phyloP scores from a whole-genome alignment of 306 rosid genomes.

The Rosa chinensis region DNA sequence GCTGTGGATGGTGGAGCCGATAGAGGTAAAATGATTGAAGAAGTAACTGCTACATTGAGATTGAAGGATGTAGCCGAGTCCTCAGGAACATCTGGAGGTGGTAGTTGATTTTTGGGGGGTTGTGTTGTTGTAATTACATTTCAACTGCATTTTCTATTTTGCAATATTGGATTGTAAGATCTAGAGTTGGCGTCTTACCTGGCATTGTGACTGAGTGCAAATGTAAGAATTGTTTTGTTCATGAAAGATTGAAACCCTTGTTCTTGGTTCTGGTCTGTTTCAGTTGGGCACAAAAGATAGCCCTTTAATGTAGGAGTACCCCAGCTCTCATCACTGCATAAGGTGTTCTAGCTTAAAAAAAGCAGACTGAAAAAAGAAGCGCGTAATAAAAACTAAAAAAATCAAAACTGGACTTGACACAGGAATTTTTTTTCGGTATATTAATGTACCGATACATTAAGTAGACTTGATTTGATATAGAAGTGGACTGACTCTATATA shows the following conservation, averaged over 20 bases:
- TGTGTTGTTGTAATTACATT: constrained; percentile 19
- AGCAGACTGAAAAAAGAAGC: too few species aligned
- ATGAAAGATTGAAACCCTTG: background rate
- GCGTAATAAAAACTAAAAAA: too few species aligned
- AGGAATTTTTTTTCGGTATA: too few species aligned
- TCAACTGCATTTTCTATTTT: constrained; percentile 9
- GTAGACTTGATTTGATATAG: too few species aligned
- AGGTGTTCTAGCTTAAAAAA: background rate
- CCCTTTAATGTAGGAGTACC: background rate
- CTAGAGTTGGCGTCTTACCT: background rate
- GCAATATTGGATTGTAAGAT: background rate
- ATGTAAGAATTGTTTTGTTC: background rate
- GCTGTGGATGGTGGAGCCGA: constrained; percentile 61
- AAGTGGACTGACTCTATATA: too few species aligned
- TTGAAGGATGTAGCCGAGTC: constrained; percentile 78
- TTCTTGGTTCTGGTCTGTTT: background rate
- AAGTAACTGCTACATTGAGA: constrained; percentile 52
- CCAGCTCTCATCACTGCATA: background rate
- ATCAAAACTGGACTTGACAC: too few species aligned
- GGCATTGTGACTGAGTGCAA: constrained; percentile 14
- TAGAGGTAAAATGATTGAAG: constrained; percentile 80
- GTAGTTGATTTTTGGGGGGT: constrained; percentile 30
- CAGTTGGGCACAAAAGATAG: background rate
- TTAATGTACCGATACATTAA: too few species aligned
- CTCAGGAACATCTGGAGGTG: constrained; percentile 68